Base-by-base conservation (phyloP, 352 stramenopile genomes). In the Globisporangium orthogonon region DNA sequence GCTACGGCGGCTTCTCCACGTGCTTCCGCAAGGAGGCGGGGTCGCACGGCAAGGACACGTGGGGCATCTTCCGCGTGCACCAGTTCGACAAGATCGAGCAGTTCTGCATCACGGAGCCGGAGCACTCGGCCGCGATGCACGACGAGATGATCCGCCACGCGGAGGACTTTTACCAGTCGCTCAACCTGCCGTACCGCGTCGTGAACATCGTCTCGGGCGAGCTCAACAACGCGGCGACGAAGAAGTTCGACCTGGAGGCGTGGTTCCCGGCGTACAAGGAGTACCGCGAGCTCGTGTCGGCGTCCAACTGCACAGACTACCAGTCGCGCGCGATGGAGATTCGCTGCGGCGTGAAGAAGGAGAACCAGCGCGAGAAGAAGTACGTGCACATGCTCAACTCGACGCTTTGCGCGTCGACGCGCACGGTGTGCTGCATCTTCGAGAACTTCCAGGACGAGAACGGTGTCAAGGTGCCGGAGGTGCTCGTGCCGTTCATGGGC, bases 61-160 rank as follows among this genome's bases (percentile, higher is more conserved):
- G 97, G 85, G 97, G 97, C 46, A 99, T 99, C 72, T 99, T 99
- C 78, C 94, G 97, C 45, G 97, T 99, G 7, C 97, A 99, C 84
- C 97, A 99, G 81, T 99, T 99, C 71, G 97, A 99, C 74, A 99
- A 99, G 84, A 97, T 99, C 59, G 97, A 99, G 77, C 96, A 99
- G 73, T 99, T 99, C 72, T 98, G 92, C 71, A 92, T 99, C 57
- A 97, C 91, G 23, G 91, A 97, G 55, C 94, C 97, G 52, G 96
- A 98, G 63, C 81, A 89, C 61, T 98, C 89, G 51, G 53, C 79
- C 35, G 87, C 69, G 33, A 98, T 99, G 87, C 89, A 97, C 65
- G 76, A 96, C 49, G 91, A 97, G 66, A 96, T 97, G 87, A 67
- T 96, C 61, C 72, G 78, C 58, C 83, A 82, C 44, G 95, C 96